Evolutionary conservation across 2,329 filamentous ascomycete genomes (phyloP).

Genomic region (Botryotinia narcissicola): DNA sequence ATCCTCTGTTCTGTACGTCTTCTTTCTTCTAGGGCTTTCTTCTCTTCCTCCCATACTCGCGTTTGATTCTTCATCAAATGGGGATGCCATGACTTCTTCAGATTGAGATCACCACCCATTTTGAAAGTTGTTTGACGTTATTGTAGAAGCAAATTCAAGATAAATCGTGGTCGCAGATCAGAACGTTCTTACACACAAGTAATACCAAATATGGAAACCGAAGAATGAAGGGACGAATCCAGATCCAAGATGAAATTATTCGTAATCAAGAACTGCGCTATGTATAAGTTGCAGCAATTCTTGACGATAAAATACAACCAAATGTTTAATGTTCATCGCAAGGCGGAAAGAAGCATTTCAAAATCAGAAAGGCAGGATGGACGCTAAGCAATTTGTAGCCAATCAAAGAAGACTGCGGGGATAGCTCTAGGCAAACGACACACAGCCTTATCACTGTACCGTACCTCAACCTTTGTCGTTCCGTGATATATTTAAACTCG

Average conservation of each 20-base stretch:
- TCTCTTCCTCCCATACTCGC: constrained; percentile 86
- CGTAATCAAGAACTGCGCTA: not conserved
- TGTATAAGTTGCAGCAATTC: not conserved
- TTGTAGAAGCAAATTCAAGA: not conserved
- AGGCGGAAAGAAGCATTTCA: constrained; percentile 9
- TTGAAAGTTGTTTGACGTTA: constrained; percentile 42
- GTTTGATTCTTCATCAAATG: constrained; percentile 86
- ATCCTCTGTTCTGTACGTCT: constrained; percentile 89
- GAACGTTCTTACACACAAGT: not conserved
- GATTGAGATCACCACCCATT: constrained; percentile 93
- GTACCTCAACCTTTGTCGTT: constrained; percentile 2
- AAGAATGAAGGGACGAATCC: not conserved
- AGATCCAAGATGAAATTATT: not conserved
- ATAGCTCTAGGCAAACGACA: constrained; percentile 12
- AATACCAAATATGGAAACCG: not conserved
- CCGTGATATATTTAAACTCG: not conserved
- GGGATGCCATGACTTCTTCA: constrained; percentile 96
- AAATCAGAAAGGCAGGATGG: not conserved
- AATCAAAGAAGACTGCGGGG: constrained; percentile 12
- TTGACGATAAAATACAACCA: constrained; percentile 1
- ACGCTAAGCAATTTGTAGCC: constrained; percentile 7
- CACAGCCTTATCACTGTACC: constrained; percentile 21
- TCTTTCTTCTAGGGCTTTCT: constrained; percentile 89
- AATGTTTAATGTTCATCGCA: not conserved
- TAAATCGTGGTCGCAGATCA: no score